phyloP scores from a whole-genome alignment of 2,329 filamentous ascomycete genomes.

The Paraphoma sp. region DNA sequence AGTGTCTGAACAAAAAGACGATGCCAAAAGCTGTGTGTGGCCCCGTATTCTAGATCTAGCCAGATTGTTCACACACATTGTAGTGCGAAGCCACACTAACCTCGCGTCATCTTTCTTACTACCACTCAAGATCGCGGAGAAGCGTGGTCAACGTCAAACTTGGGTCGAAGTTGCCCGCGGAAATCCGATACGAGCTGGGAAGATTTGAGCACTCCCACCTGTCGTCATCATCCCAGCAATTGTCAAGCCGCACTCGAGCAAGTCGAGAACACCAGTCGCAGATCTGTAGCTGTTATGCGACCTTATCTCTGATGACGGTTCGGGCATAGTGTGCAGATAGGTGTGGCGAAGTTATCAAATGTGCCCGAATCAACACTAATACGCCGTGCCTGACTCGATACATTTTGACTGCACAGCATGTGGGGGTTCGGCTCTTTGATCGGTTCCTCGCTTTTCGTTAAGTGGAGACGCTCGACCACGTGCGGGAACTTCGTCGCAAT shows the following conservation, averaged over 20 bases:
- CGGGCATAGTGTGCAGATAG: slow-evolving; percentile 28
- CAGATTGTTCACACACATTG: slow-evolving; percentile 1
- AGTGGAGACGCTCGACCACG: slow-evolving; percentile 27
- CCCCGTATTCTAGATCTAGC: slow-evolving; percentile 1
- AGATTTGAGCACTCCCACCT: slow-evolving; percentile 22
- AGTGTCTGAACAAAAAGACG: not conserved
- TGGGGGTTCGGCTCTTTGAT: slow-evolving; percentile 15
- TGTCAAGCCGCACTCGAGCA: slow-evolving; percentile 6
- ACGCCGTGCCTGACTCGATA: slow-evolving; percentile 17
- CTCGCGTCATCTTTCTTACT: slow-evolving; percentile 15
- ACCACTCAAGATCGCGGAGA: slow-evolving; percentile 19
- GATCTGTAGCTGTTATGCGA: slow-evolving; percentile 33
- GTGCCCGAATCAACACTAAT: slow-evolving; percentile 10
- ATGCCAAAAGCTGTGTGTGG: not conserved
- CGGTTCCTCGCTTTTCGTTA: not conserved
- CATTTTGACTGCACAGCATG: slow-evolving; percentile 9
- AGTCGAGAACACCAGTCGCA: slow-evolving; percentile 12
- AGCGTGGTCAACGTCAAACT: slow-evolving; percentile 13
- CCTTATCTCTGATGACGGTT: slow-evolving; percentile 43
- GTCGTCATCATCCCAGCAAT: slow-evolving; percentile 19
- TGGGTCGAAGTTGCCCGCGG: slow-evolving; percentile 17
- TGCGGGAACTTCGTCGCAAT: too few species aligned
- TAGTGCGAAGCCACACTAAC: slow-evolving; percentile 7
- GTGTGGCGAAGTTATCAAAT: slow-evolving; percentile 11
- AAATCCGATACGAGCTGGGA: slow-evolving; percentile 28